phyloP scores from a whole-genome alignment of 495 filamentous ascomycete species.

The Daldinia vernicosa region DNA sequence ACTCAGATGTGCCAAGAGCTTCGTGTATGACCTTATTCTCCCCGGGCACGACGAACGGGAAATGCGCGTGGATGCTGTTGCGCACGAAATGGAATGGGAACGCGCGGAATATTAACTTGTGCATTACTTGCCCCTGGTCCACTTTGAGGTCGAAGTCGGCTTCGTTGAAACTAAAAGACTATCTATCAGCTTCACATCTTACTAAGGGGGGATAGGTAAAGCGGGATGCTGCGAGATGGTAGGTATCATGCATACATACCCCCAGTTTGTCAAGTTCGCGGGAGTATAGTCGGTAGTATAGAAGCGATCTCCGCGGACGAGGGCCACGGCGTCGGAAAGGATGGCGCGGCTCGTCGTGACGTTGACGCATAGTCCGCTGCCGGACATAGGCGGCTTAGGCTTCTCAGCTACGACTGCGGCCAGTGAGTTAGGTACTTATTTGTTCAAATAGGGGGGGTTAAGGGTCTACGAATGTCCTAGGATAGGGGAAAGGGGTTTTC shows the following conservation, averaged over 20 bases:
- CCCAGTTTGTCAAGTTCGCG: constrained; percentile 76
- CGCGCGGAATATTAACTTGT: constrained; percentile 73
- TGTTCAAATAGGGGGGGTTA: too few species aligned
- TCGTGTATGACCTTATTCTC: constrained; percentile 75
- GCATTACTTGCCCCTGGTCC: constrained; percentile 75
- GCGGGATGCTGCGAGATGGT: constrained; percentile 64
- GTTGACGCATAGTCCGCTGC: constrained; percentile 73
- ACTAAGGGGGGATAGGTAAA: constrained; percentile 57
- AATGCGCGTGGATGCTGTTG: constrained; percentile 77
- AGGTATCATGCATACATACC: constrained; percentile 57
- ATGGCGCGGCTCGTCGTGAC: constrained; percentile 77
- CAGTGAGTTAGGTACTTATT: not conserved
- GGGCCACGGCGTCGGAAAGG: constrained; percentile 79
- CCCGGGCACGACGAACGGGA: constrained; percentile 75
- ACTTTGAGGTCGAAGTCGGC: constrained; percentile 71
- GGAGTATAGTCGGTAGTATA: constrained; percentile 77
- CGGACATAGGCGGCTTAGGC: constrained; percentile 68
- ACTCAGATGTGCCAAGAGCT: constrained; percentile 64
- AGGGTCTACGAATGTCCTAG: too few species aligned
- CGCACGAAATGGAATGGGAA: constrained; percentile 74
- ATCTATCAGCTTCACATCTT: constrained; percentile 71
- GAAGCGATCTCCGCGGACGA: constrained; percentile 83
- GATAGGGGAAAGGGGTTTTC: too few species aligned
- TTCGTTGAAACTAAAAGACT: constrained; percentile 63
- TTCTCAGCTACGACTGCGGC: constrained; percentile 69